Conservation (phyloP, 768 basidiomycete genomes). For the Trametes meyenii region DNA sequence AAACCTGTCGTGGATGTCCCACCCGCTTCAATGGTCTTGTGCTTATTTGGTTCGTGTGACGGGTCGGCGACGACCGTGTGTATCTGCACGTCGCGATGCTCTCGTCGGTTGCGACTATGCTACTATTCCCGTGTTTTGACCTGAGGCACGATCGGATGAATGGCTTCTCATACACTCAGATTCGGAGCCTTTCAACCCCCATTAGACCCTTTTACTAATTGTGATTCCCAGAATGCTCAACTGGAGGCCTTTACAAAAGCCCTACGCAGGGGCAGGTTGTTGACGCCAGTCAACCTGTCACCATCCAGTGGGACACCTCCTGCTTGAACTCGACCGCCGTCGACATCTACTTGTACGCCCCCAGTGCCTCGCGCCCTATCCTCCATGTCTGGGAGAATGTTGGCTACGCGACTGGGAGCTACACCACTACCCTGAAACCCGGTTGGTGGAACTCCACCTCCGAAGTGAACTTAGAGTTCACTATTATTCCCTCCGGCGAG, state of each 20-base stretch:
- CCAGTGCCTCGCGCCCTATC: constrained; percentile 42
- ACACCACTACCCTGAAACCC: constrained; percentile 54
- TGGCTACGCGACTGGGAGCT: constrained; percentile 49
- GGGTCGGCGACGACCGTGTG: no score
- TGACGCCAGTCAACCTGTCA: constrained; percentile 50
- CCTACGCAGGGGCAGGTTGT: constrained; percentile 53
- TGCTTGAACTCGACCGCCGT: constrained; percentile 54
- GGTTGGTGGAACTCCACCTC: constrained; percentile 72
- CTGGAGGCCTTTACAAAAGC: constrained; percentile 62
- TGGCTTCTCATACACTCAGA: no score
- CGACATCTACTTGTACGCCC: constrained; percentile 73
- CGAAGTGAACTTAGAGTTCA: constrained; percentile 54
- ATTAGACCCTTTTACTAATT: not conserved
- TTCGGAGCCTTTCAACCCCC: not conserved
- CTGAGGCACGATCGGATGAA: no score
- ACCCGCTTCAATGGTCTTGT: no score
- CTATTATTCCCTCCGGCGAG: constrained; percentile 53
- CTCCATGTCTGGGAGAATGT: constrained; percentile 64
- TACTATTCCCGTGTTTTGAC: no score
- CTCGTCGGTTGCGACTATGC: no score
- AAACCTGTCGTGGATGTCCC: no score
- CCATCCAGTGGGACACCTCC: constrained; percentile 65
- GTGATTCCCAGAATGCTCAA: constrained; percentile 45
- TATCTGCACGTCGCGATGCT: no score
- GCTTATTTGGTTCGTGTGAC: no score